These are phyloP conservation scores for Trichoderma gamsii DNA, from an alignment of 495 filamentous ascomycete species.

Conservation along the genomic window DNA sequence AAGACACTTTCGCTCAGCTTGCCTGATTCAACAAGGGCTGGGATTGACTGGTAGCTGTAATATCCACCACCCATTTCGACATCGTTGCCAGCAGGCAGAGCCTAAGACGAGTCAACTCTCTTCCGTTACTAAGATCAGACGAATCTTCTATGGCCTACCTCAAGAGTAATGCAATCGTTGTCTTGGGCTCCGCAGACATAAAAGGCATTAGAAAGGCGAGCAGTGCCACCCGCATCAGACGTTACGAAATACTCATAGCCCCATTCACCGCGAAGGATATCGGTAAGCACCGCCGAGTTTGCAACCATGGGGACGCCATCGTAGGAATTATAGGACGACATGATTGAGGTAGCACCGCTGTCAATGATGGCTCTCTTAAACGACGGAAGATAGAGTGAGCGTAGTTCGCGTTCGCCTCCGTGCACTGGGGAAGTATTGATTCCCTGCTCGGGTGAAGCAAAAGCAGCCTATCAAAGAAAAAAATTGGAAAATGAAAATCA, in stretches of 20 bases:
- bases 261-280: slow-evolving; percentile 64
- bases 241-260: slow-evolving; percentile 57
- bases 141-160: background rate
- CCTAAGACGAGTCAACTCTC: slow-evolving; percentile 1
- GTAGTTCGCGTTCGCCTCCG: slow-evolving; percentile 60
- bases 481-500: background rate
- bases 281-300: slow-evolving; percentile 55
- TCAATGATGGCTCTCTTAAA: slow-evolving; percentile 65
- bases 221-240: slow-evolving; percentile 57
- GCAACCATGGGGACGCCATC: slow-evolving; percentile 60
- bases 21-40: slow-evolving; percentile 53
- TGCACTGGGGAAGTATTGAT: slow-evolving; percentile 64
- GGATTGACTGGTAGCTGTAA: slow-evolving; percentile 61
- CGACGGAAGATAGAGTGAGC: slow-evolving; percentile 60
- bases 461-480: slow-evolving; percentile 34
- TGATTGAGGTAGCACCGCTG: slow-evolving; percentile 57
- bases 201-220: slow-evolving; percentile 58
- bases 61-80: slow-evolving; percentile 73
- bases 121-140: background rate
- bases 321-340: slow-evolving; percentile 65
- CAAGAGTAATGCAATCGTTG: slow-evolving; percentile 53
- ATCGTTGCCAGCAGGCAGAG: slow-evolving; percentile 59
- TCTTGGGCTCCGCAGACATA: slow-evolving; percentile 52
- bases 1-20: slow-evolving; percentile 50
- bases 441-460: slow-evolving; percentile 60